Percentiles rank a stretch among this genome's conserved stretches.
Evolutionary conservation across 352 stramenopile species (phyloP).

Genomic region (Paralagenidium karlingii): DNA sequence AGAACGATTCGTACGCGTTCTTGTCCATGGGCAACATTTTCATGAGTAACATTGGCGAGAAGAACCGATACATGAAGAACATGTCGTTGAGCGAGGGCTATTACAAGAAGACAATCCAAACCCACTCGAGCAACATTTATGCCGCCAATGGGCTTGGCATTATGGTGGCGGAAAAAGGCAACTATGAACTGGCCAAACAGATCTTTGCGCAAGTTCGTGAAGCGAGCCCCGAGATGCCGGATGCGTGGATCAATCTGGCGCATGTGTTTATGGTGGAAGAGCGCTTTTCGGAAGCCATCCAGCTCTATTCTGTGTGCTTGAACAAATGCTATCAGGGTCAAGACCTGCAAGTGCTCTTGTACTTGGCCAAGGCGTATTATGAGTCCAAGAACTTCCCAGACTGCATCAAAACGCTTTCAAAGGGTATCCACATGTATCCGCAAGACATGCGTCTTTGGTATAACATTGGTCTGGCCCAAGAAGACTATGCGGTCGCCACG

Average conservation of each 20-base stretch:
- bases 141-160: slow-evolving; percentile 96
- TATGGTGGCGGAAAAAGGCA: slow-evolving; percentile 96
- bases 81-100: slow-evolving; percentile 90
- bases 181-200: slow-evolving; percentile 92
- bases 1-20: slow-evolving; percentile 95
- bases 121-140: slow-evolving; percentile 91
- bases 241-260: slow-evolving; percentile 94
- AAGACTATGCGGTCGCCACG: slow-evolving; percentile 79
- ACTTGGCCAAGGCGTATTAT: slow-evolving; percentile 83
- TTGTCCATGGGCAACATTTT: slow-evolving; percentile 97
- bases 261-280: slow-evolving; percentile 96
- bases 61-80: slow-evolving; percentile 93
- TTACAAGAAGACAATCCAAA: slow-evolving; percentile 92
- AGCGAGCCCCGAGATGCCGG: slow-evolving; percentile 90
- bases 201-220: slow-evolving; percentile 95
- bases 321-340: slow-evolving; percentile 85
- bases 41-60: slow-evolving; percentile 94
- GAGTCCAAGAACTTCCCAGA: slow-evolving; percentile 83
- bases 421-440: slow-evolving; percentile 62
- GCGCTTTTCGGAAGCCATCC: slow-evolving; percentile 91
- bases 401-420: slow-evolving; percentile 74
- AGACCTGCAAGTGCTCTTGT: slow-evolving; percentile 59
- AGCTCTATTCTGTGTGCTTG: slow-evolving; percentile 91
- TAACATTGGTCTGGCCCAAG: slow-evolving; percentile 73
- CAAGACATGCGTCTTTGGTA: slow-evolving; percentile 77